Evolutionary conservation across 1,284 basidiomycete species (phyloP).

Genomic region (Chalciporus sp.): DNA sequence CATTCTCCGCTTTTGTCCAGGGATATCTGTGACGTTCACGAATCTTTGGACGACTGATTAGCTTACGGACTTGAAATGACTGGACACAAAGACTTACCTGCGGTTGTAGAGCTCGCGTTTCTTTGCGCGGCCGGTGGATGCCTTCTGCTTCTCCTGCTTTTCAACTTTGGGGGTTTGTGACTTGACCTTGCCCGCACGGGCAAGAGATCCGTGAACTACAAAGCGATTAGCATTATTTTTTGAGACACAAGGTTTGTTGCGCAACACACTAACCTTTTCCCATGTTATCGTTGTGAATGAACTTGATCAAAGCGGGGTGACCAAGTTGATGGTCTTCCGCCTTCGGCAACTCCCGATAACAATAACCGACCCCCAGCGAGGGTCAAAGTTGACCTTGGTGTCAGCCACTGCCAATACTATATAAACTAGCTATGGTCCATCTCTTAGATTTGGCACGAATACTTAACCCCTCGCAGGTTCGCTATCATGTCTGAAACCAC

Average conservation of each 20-base stretch:
- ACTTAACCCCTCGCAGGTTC: too few relatives aligned
- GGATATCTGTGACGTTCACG: conserved; percentile 91
- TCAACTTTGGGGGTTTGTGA: conserved; percentile 97
- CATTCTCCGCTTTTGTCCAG: conserved; percentile 96
- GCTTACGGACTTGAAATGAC: conserved; percentile 1
- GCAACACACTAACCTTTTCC: conserved; percentile 61
- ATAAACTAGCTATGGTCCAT: not conserved
- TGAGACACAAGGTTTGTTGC: not conserved
- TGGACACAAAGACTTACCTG: conserved; percentile 55
- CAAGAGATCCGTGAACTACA: conserved; percentile 97
- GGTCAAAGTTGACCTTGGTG: not conserved
- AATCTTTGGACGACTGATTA: conserved; percentile 54
- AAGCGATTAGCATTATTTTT: not conserved
- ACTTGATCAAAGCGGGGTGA: not conserved
- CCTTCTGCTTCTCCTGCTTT: conserved; percentile 98
- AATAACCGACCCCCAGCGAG: too few relatives aligned
- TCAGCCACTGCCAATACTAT: not conserved
- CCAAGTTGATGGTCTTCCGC: not conserved
- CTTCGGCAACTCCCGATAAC: not conserved
- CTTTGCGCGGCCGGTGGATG: conserved; percentile 93
- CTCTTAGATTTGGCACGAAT: not conserved
- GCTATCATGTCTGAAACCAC: conserved; percentile 15
- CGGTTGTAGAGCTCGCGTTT: conserved; percentile 95
- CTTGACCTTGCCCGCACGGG: conserved; percentile 99
- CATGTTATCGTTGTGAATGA: conserved; percentile 54